A percentile compares a stretch with the other conserved stretches of the same genome.
These are phyloP conservation scores for Acacia melanoxylon DNA, from an alignment of 306 rosid genomes.

Conservation along the genomic window DNA sequence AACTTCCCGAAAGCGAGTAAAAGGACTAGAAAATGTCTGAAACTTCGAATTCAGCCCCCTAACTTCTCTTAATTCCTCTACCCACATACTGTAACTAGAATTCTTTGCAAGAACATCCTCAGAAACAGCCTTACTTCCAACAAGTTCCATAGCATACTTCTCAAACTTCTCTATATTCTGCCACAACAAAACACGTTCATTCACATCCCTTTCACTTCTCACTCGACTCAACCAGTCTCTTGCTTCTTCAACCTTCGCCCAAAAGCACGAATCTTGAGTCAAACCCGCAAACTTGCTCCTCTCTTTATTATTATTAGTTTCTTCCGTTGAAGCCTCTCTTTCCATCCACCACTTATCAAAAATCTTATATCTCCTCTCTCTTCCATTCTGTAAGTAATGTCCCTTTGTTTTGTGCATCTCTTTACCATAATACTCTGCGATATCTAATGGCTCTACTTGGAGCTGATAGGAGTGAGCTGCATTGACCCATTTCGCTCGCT, in stretches of 20 bases:
- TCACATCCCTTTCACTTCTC: slow-evolving; percentile 46
- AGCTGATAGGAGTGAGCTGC: slow-evolving; percentile 62
- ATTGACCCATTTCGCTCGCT: slow-evolving; percentile 59
- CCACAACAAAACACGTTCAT: slow-evolving; percentile 40
- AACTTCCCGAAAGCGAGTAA: slow-evolving; percentile 33
- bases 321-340: slow-evolving; percentile 18
- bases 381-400: slow-evolving; percentile 66
- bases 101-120: slow-evolving; percentile 65
- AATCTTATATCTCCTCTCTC: slow-evolving; percentile 63
- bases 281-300: slow-evolving; percentile 65
- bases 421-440: slow-evolving; percentile 66
- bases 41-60: slow-evolving; percentile 44
- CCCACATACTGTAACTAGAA: slow-evolving; percentile 65
- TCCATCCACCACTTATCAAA: slow-evolving; percentile 81
- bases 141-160: slow-evolving; percentile 49
- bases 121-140: slow-evolving; percentile 62
- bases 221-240: slow-evolving; percentile 49
- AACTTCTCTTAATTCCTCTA: slow-evolving; percentile 46
- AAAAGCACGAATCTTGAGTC: slow-evolving; percentile 85
- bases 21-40: slow-evolving; percentile 20
- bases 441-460: slow-evolving; percentile 81
- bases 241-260: slow-evolving; percentile 91
- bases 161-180: slow-evolving; percentile 50
- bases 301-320: slow-evolving; percentile 1
- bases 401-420: slow-evolving; percentile 51